phyloP scores from a whole-genome alignment of 345 rosid species.

The Corymbia maculata region DNA sequence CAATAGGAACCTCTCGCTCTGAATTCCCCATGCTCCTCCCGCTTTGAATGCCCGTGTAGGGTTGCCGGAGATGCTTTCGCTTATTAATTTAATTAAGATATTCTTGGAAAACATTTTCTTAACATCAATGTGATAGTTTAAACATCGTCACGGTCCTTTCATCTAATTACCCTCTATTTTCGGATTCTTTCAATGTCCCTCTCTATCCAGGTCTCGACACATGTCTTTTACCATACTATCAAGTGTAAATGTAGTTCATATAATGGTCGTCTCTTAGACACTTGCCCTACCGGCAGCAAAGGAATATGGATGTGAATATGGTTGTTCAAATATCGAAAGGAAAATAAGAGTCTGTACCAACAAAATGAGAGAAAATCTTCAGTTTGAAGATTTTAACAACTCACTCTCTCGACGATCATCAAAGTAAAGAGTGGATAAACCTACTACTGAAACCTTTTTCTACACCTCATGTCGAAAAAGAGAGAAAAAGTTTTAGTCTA shows the following conservation, averaged over 20 bases:
- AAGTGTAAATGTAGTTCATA: not conserved
- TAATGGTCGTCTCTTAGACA: not conserved
- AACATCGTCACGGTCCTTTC: not conserved
- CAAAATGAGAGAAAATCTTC: not conserved
- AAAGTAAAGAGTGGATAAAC: not conserved
- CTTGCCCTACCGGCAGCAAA: not conserved
- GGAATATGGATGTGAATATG: not conserved
- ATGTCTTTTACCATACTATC: not conserved
- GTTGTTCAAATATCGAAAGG: not conserved
- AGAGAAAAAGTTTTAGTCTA: not conserved
- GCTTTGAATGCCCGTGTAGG: not conserved
- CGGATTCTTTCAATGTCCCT: not conserved
- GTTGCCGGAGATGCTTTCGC: not conserved
- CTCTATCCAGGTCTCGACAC: not conserved
- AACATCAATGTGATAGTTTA: not conserved
- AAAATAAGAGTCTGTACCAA: not conserved
- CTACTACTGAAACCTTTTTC: not conserved
- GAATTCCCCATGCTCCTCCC: not conserved
- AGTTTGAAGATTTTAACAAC: not conserved
- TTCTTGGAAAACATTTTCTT: not conserved
- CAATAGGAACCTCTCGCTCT: not conserved
- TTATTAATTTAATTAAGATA: not conserved
- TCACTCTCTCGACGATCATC: not conserved
- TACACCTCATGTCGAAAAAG: fast-evolving
- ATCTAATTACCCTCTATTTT: not conserved